Evolutionary conservation across 78 protist species (phyloP), one percentile per base, ranked within the genome.

Genomic region (Dictyostelium intermedium): DNA sequence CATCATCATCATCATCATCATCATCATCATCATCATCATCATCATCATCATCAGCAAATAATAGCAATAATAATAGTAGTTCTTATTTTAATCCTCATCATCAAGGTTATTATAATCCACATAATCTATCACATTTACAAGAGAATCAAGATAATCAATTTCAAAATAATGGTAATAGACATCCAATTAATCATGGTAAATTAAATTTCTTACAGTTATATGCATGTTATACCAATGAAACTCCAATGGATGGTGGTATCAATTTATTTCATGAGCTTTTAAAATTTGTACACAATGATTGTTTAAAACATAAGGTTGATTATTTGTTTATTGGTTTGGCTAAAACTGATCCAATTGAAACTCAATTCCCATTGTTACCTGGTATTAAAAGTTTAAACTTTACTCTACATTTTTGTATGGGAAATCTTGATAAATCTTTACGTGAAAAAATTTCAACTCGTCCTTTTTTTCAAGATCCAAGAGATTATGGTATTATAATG

Each of bases 391-490:
- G 85, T 78, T 63, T 87, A 45, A 13, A n/a, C 10, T 87, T 87
- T 45, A 35, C 60, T 9, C 6, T 87, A 0, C 74, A 61, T 30
- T 78, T 87, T 79, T 87, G 93, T 79, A 20, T 87, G 18, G 70
- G 83, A 25, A 56, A 41, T 74, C 41, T 34, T 37, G 93, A 76
- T 30, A 30, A 34, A 35, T 25, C n/a, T 11, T 20, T n/a, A 45
- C 34, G 41, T 11, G 30, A 34, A 11, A 45, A 86, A 56, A 14
- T 79, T n/a, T 47, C 43, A n/a, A 39, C 66, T 32, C 25, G 53
- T 25, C 93, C 93, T 25, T 78, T 87, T 30, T 87, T 87, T 30
- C 84, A 87, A 41, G 93, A 87, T 66, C 93, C 93, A 50, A 56
- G 93, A 41, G 93, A 87, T 23, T 78, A 61, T 77, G 93, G 93